These are phyloP conservation scores for Gossypium raimondii DNA, from an alignment of 345 rosid genomes.

Conservation along the genomic window DNA sequence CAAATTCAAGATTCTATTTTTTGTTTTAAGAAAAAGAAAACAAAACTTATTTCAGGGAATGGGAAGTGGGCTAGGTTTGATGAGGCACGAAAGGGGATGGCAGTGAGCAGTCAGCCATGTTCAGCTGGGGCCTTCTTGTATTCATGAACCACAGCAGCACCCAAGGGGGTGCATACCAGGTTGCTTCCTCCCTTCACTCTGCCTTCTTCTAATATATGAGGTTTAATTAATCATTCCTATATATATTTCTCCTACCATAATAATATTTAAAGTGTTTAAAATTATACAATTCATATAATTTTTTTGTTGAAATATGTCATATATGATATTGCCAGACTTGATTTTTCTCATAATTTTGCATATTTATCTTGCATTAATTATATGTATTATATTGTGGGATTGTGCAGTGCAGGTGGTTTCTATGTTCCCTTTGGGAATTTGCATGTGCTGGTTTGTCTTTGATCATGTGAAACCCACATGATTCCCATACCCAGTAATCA, in stretches of 20 bases:
- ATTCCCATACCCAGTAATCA: constrained; percentile 30
- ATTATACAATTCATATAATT: too few species aligned
- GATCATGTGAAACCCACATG: constrained; percentile 64
- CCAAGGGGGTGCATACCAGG: constrained; percentile 25
- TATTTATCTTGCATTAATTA: background rate
- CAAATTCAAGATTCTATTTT: constrained; percentile 8
- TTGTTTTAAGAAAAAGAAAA: too few species aligned
- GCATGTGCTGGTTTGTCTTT: constrained; percentile 44
- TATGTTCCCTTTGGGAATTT: constrained; percentile 35
- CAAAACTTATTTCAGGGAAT: constrained; percentile 5
- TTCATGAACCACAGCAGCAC: constrained; percentile 26
- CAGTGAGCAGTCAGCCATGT: constrained; percentile 35
- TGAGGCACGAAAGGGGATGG: constrained; percentile 4
- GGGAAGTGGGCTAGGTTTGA: constrained; percentile 19
- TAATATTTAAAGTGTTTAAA: too few species aligned
- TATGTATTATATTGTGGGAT: background rate
- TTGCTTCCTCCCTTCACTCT: constrained; percentile 18
- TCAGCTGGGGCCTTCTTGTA: constrained; percentile 36
- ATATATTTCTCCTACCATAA: too few species aligned
- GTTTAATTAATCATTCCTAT: too few species aligned
- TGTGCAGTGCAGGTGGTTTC: constrained; percentile 42
- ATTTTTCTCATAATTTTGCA: background rate
- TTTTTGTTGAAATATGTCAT: too few species aligned
- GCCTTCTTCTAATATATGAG: background rate
- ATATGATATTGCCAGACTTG: background rate